Evolutionary conservation across 2,329 filamentous ascomycete species (phyloP).

Genomic region (Volutella citrinella): DNA sequence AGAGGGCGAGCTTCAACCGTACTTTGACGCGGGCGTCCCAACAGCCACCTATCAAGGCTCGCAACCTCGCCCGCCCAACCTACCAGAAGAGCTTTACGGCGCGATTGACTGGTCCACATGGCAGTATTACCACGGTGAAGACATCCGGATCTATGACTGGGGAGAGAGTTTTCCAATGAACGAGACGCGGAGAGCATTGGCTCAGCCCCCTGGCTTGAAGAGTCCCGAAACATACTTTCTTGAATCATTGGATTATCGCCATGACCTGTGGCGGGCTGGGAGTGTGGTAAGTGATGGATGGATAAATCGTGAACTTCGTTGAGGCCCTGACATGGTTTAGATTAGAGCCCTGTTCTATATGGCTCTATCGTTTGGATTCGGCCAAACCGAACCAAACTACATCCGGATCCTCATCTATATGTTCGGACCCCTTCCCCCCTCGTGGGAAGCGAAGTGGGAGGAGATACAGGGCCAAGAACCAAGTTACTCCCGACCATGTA

Average conservation of each 20-base stretch:
- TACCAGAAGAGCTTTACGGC: too few relatives aligned
- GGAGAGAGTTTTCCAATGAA: slow-evolving; percentile 5
- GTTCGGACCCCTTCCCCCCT: too few relatives aligned
- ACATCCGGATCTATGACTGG: slow-evolving; percentile 10
- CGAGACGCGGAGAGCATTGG: neutral
- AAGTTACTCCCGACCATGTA: too few relatives aligned
- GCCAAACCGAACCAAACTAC: too few relatives aligned
- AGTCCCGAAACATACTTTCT: slow-evolving; percentile 10
- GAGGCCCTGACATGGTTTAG: neutral
- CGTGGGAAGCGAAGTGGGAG: too few relatives aligned
- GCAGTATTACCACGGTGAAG: slow-evolving; percentile 4
- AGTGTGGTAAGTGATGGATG: too few relatives aligned
- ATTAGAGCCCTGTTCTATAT: slow-evolving; percentile 1
- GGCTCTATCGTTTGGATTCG: neutral
- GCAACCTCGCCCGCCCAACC: neutral
- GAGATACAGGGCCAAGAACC: too few relatives aligned
- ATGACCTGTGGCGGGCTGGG: slow-evolving; percentile 11
- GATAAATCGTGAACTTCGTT: too few relatives aligned
- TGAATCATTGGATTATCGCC: slow-evolving; percentile 1
- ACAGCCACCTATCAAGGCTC: neutral
- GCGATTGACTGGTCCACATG: neutral
- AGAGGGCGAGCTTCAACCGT: too few relatives aligned
- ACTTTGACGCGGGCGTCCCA: too few relatives aligned
- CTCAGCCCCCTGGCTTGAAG: neutral
- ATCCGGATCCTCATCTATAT: too few relatives aligned